A percentile compares a stretch with the other conserved stretches of the same genome.
phyloP scores from a whole-genome alignment of 352 stramenopile genomes.

The Globisporangium emineosum region DNA sequence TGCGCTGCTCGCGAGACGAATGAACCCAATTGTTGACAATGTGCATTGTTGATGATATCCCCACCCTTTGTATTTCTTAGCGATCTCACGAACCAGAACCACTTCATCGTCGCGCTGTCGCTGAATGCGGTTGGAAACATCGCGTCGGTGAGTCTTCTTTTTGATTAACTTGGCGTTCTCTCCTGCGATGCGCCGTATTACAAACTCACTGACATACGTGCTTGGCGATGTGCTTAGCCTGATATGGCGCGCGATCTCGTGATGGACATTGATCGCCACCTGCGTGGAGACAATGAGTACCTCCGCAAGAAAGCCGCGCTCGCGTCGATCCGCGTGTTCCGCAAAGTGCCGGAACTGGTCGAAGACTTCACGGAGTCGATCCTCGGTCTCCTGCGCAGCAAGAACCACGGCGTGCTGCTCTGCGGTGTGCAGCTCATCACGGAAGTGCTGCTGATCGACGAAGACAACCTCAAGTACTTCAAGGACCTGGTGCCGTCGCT shows the following conservation, averaged over 20 bases:
- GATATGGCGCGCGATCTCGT: constrained; percentile 98
- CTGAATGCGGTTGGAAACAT: constrained; percentile 98
- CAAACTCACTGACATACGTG: background rate
- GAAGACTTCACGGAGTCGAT: constrained; percentile 98
- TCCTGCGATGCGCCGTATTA: background rate
- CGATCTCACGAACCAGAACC: constrained; percentile 92
- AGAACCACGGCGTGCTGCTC: constrained; percentile 97
- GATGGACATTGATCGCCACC: constrained; percentile 96
- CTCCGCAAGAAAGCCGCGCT: constrained; percentile 98
- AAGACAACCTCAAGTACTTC: constrained; percentile 75
- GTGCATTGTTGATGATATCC: background rate
- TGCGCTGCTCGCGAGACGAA: background rate
- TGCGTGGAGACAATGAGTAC: constrained; percentile 93
- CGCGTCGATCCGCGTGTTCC: constrained; percentile 90
- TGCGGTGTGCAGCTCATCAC: constrained; percentile 96
- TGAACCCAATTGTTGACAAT: background rate
- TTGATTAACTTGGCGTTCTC: background rate
- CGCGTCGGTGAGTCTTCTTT: constrained; percentile 68
- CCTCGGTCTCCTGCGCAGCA: constrained; percentile 90
- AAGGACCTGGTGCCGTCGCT: constrained; percentile 72
- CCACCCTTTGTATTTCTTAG: constrained; percentile 22
- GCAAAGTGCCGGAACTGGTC: constrained; percentile 97
- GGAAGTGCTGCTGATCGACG: constrained; percentile 86
- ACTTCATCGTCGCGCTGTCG: constrained; percentile 95
- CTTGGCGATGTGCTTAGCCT: constrained; percentile 34